These are phyloP conservation scores for Thinopyrum elongatum DNA, from an alignment of 176 grass and related monocot genomes.

Conservation along the genomic window DNA sequence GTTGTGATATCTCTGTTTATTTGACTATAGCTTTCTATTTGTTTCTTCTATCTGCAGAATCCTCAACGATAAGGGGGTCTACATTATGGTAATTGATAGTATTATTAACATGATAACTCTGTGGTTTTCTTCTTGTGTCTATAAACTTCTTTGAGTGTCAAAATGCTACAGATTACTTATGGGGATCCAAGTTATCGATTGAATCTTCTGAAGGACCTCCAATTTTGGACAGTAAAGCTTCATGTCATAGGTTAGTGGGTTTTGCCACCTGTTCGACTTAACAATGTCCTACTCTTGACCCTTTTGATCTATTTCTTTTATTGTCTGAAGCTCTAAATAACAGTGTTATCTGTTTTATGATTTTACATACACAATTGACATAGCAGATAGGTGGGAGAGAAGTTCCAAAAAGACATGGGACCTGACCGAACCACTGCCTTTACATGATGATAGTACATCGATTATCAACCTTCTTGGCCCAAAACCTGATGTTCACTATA, in stretches of 20 bases:
- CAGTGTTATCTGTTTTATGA: neutral
- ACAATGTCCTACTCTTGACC: neutral
- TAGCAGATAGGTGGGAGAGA: conserved; percentile 72
- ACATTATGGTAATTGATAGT: conserved; percentile 80
- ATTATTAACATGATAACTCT: conserved; percentile 12
- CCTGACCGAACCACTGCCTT: conserved; percentile 67
- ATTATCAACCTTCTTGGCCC: conserved; percentile 52
- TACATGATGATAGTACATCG: conserved; percentile 56
- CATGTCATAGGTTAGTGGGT: conserved; percentile 89
- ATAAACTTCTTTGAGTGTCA: conserved; percentile 21
- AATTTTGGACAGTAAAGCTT: conserved; percentile 71
- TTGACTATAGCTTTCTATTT: conserved; percentile 26
- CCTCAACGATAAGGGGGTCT: conserved; percentile 73
- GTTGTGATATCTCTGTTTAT: neutral
- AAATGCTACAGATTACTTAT: conserved; percentile 76
- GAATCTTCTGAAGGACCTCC: conserved; percentile 57
- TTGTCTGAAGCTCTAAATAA: neutral
- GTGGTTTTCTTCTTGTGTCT: neutral
- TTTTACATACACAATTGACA: neutral
- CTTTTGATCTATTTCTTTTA: neutral
- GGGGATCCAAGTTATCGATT: conserved; percentile 92
- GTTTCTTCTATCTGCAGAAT: conserved; percentile 48
- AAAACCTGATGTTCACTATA: conserved; percentile 92
- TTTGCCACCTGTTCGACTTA: neutral
- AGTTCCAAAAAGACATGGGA: conserved; percentile 62